These are phyloP conservation scores for Isoetes taiwanensis DNA, from an alignment of 75 land plant genomes.

Conservation along the genomic window DNA sequence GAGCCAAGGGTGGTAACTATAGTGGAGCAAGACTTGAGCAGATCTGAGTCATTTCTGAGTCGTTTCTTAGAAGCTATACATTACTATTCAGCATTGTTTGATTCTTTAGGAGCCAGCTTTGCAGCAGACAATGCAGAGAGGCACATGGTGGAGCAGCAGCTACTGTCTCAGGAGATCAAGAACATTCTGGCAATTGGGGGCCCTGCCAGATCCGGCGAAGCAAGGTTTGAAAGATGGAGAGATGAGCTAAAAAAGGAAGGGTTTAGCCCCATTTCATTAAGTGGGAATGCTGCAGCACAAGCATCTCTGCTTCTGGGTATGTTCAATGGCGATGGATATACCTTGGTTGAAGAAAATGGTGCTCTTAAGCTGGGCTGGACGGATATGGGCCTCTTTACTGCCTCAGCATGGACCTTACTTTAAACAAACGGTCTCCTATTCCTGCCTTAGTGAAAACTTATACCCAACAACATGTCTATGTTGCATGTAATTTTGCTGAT, in stretches of 20 bases:
- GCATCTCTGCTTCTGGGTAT: slow-evolving; percentile 77
- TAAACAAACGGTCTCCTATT: too few species aligned
- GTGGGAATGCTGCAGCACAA: slow-evolving; percentile 86
- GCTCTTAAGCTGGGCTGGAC: slow-evolving; percentile 90
- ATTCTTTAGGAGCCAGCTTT: slow-evolving; percentile 79
- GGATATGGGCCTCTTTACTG: slow-evolving; percentile 76
- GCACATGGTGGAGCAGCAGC: slow-evolving; percentile 87
- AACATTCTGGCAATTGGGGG: slow-evolving; percentile 81
- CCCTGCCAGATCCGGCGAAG: slow-evolving; percentile 58
- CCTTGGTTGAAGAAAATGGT: slow-evolving; percentile 77
- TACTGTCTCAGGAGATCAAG: slow-evolving; percentile 64
- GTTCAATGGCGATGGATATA: slow-evolving; percentile 82
- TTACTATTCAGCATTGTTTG: slow-evolving; percentile 94
- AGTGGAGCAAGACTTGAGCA: slow-evolving; percentile 89
- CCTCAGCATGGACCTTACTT: slow-evolving; percentile 95
- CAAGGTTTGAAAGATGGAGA: slow-evolving; percentile 70
- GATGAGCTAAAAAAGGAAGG: slow-evolving; percentile 60
- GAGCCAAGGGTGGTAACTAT: slow-evolving; percentile 78
- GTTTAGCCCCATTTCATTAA: slow-evolving; percentile 54
- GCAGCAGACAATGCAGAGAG: slow-evolving; percentile 73
- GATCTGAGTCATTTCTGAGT: slow-evolving; percentile 58
- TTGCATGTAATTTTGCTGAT: too few species aligned
- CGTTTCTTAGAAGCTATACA: slow-evolving; percentile 93
- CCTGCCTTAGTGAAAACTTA: too few species aligned
- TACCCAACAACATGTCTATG: too few species aligned